Evolutionary conservation across 495 filamentous ascomycete genomes (phyloP), one percentile per base, ranked within the genome.

Genomic region (Sordaria brevicollis): DNA sequence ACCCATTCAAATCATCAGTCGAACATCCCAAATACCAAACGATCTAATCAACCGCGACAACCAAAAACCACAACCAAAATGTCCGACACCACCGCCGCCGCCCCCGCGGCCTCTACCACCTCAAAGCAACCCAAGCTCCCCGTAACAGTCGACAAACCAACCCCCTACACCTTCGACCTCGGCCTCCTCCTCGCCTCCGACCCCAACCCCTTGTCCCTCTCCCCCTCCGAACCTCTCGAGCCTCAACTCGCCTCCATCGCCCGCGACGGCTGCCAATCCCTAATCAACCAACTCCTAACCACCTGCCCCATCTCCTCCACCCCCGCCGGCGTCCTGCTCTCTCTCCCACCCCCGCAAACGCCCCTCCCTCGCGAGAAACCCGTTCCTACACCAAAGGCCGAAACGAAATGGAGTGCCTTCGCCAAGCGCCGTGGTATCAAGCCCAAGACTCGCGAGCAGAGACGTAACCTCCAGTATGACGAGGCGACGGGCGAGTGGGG

Each of bases 401-500:
- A 89, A 68, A 97, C 95, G 65, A 96, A 92, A 78, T 99, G 95
- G 95, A 89, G 95, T 79, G 87, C 89, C 65, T 99, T 99, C 82
- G 95, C 95, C 21, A 89, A 88, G 82, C 96, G 94, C 86, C 95
- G 97, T 82, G 96, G 95, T 35, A 97, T 99, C 78, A 88, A 90
- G 81, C 84, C 89, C 72, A 93, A 93, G 84, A 89, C 88, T 78
- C 80, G 83, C 70, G 84, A 86, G 76, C 88, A 89, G 72, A 78
- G 80, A 21, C 81, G 81, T 34, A 93, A 96, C 78, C 82, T 90
- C 74, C 87, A 90, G 49, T 97, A 91, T 79, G 91, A 97, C 79
- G 93, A 97, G 81, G 88, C 81, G 67, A 93, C 84, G 33, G 91
- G 91, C 65, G 91, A 96, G 77, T 97, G 92, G 90, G 91, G 94